Evolutionary conservation across 2,329 filamentous ascomycete species (phyloP), one percentile per base, ranked within the genome.

Genomic region (Botryotinia narcissicola): DNA sequence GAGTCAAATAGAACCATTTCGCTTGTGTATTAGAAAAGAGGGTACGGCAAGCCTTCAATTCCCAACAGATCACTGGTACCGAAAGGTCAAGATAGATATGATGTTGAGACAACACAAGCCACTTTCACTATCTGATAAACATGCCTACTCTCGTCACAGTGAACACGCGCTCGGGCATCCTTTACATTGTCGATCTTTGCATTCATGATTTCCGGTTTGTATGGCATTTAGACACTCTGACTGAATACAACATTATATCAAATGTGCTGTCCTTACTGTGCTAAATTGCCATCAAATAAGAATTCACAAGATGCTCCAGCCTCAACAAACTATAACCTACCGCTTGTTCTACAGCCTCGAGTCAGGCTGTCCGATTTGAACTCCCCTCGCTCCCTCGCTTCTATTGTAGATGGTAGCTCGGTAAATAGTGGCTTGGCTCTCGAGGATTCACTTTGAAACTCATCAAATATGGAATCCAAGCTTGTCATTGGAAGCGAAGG

Each of bases 361-460:
- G 40, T 64, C 42, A 37, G 37, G 16, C n/a, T 35, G 4, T 7
- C 29, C 29, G 4, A 32, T 22, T 29, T n/a, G 63, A 48, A 35
- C 44, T 51, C 63, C 44, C 29, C 48, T 67, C 48, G 44, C 44
- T 54, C 25, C 25, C 51, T 67, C 63, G 44, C 63, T 67, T 67
- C 29, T 22, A 51, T 46, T 5, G 25, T 46, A 32, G 20, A 32
- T 22, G 40, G 44, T 48, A 40, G 46, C 37, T 68, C 51, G 32
- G 35, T 29, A 54, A 29, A 37, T 42, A 22, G 64, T 9, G 64
- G 46, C 64, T 68, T 68, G 25, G 25, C 64, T 68, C 37, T 32
- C 8, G 51, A 48, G 46, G 63, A 67, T 32, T 68, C 64, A 68
- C 46, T 68, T 4, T 68, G 64, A 68, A 68, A 68, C 64, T 51